Base-by-base conservation (phyloP, 495 filamentous ascomycete species). In the Lasiosphaeria ovina region DNA sequence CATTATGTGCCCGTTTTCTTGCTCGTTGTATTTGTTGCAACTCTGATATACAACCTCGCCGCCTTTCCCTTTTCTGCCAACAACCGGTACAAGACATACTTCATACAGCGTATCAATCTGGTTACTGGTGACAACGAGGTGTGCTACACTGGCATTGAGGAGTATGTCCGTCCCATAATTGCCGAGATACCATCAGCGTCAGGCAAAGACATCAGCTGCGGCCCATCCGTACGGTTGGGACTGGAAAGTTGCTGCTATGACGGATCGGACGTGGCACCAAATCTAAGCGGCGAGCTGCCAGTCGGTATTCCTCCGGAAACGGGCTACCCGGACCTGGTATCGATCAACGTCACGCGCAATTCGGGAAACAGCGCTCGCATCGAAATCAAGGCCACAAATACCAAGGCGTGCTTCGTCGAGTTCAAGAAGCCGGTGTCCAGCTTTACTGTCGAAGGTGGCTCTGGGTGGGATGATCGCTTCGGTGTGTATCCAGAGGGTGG, bases 1-100 rank as follows among this genome's bases (percentile, higher is more conserved):
- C 88, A 89, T 65, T 90, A 95, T 60, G 77, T 98, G 38, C 93
- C 94, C 4, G 70, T 87, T 0, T 85, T 93, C 63, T 69, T 97
- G 24, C 79, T 96, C 51, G 70, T 87, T 8, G 76, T 97, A 35
- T 89, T 92, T 60, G 61, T 84, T 45, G 89, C 81, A 34, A 96
- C 92, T 11, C 71, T 93, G 35, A 84, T 93, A 66, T 98, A 95
- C 78, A 96, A 94, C 69, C 83, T 97, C 10, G 74, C 79, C 31
- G 93, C 90, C 6, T 96, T 96, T 73, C 94, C 94, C 1, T 98
- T 97, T 76, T 91, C 91, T 1, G 77, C 80, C 35, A 77, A 85
- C 45, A 89, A 83, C 64, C 82, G 92, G 51, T 82, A 97, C 64
- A 98, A 98, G 68, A 74, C 92, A 47, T 95, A 87, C 74, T 98